A percentile compares a stretch with the other conserved stretches of the same genome.
Evolutionary conservation across 2,329 filamentous ascomycete genomes (phyloP).

Genomic region (Lachnellula arida): DNA sequence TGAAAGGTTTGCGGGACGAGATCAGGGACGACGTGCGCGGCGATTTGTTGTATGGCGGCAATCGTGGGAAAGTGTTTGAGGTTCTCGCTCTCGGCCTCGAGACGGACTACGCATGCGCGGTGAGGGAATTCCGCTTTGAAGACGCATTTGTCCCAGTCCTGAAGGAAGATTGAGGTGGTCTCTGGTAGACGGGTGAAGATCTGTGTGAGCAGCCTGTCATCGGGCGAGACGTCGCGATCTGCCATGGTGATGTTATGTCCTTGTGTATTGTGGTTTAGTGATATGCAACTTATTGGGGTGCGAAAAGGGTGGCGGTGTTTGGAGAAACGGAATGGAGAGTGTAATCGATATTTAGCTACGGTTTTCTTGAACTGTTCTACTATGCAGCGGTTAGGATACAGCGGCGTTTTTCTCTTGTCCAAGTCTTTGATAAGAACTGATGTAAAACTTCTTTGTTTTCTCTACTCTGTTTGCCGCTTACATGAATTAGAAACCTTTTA

Average conservation of each 20-base stretch:
- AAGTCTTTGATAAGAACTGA: too few relatives aligned
- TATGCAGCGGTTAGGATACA: too few relatives aligned
- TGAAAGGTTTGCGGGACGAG: slow-evolving; percentile 9
- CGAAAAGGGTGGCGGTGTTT: too few relatives aligned
- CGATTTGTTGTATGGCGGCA: slow-evolving; percentile 11
- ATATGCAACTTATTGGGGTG: too few relatives aligned
- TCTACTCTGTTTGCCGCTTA: too few relatives aligned
- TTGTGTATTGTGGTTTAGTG: neutral
- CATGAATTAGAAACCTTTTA: too few relatives aligned
- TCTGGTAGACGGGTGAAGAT: slow-evolving; percentile 14
- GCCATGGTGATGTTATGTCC: slow-evolving; percentile 1
- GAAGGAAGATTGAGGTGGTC: slow-evolving; percentile 13
- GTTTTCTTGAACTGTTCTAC: too few relatives aligned
- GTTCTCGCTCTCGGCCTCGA: slow-evolving; percentile 8
- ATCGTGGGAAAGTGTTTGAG: slow-evolving; percentile 7
- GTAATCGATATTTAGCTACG: too few relatives aligned
- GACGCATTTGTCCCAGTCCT: slow-evolving; percentile 16
- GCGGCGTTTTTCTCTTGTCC: too few relatives aligned
- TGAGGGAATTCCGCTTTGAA: slow-evolving; percentile 14
- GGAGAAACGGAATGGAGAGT: too few relatives aligned
- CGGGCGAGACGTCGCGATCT: slow-evolving; percentile 7
- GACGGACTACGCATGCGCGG: slow-evolving; percentile 10
- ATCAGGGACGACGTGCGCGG: slow-evolving; percentile 11
- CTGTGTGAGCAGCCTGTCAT: slow-evolving; percentile 11
- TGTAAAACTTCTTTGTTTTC: too few relatives aligned